Conservation (phyloP, 352 stramenopile species). For the Lagenidium sp. region DNA sequence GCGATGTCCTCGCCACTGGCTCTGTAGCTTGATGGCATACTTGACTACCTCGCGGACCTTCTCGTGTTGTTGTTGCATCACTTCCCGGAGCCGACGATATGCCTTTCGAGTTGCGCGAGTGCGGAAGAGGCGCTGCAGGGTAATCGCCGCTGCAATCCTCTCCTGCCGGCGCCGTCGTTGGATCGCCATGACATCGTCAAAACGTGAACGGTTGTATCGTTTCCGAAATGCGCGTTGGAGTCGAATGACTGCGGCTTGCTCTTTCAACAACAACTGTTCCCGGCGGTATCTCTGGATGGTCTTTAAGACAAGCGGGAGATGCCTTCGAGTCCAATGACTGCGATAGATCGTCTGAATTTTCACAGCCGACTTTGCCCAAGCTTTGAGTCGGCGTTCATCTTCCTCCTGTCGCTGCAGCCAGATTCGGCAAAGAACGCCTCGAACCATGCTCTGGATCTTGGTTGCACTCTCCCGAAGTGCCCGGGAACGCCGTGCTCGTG, state of each 20-base stretch:
- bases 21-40: slow-evolving; percentile 49
- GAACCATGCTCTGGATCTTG: slow-evolving; percentile 47
- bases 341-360: slow-evolving; percentile 51
- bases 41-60: slow-evolving; percentile 20
- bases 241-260: slow-evolving; percentile 24
- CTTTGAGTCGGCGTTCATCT: slow-evolving; percentile 23
- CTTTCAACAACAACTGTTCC: slow-evolving; percentile 29
- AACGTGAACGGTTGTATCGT: slow-evolving; percentile 52
- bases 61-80: slow-evolving; percentile 30
- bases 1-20: slow-evolving; percentile 47
- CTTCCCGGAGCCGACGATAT: slow-evolving; percentile 38
- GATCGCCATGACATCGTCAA: slow-evolving; percentile 65
- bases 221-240: slow-evolving; percentile 51
- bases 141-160: slow-evolving; percentile 31
- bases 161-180: slow-evolving; percentile 48
- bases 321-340: slow-evolving; percentile 44
- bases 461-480: slow-evolving; percentile 24
- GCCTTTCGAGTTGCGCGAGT: slow-evolving; percentile 37
- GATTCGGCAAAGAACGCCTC: slow-evolving; percentile 38
- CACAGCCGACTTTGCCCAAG: slow-evolving; percentile 33
- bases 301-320: slow-evolving; percentile 43
- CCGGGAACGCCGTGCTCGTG: slow-evolving; percentile 20
- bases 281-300: slow-evolving; percentile 49
- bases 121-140: slow-evolving; percentile 53
- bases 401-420: slow-evolving; percentile 14